These are phyloP conservation scores for Aspergillus pseudoterreus DNA, from an alignment of 2,329 filamentous ascomycete genomes.

Conservation along the genomic window DNA sequence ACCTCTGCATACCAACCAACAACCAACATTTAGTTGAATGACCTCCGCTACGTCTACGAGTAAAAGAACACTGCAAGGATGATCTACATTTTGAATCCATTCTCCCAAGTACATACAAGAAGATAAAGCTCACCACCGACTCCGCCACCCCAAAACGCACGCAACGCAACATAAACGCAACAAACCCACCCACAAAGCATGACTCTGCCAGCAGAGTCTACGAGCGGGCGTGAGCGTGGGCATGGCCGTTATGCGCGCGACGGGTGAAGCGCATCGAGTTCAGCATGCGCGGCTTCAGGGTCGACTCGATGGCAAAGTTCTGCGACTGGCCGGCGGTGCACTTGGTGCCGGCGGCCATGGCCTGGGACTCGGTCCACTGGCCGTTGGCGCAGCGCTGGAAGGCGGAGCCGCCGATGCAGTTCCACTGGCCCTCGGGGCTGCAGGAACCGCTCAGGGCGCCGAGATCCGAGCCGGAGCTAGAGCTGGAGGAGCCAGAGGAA, in stretches of 20 bases:
- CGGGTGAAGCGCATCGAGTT: slow-evolving; percentile 28
- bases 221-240: slow-evolving; percentile 14
- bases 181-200: too few species aligned
- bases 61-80: too few species aligned
- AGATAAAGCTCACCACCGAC: slow-evolving; percentile 2
- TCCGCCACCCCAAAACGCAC: not conserved
- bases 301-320: slow-evolving; percentile 22
- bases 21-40: too few species aligned
- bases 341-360: slow-evolving; percentile 53
- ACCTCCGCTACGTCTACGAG: too few species aligned
- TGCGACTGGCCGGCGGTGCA: slow-evolving; percentile 43
- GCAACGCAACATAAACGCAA: not conserved
- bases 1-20: too few species aligned
- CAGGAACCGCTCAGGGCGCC: slow-evolving; percentile 45
- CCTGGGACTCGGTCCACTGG: slow-evolving; percentile 48
- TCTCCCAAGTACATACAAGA: slow-evolving; percentile 12
- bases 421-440: slow-evolving; percentile 54
- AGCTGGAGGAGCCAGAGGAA: slow-evolving; percentile 11
- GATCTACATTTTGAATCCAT: not conserved
- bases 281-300: slow-evolving; percentile 22
- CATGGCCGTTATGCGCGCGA: slow-evolving; percentile 16
- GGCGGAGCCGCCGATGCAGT: slow-evolving; percentile 53
- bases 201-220: slow-evolving; percentile 9
- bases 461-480: slow-evolving; percentile 17
- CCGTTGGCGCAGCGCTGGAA: slow-evolving; percentile 64